Conservation (phyloP, 2,329 filamentous ascomycete species). For the Exophiala alcalophila region DNA sequence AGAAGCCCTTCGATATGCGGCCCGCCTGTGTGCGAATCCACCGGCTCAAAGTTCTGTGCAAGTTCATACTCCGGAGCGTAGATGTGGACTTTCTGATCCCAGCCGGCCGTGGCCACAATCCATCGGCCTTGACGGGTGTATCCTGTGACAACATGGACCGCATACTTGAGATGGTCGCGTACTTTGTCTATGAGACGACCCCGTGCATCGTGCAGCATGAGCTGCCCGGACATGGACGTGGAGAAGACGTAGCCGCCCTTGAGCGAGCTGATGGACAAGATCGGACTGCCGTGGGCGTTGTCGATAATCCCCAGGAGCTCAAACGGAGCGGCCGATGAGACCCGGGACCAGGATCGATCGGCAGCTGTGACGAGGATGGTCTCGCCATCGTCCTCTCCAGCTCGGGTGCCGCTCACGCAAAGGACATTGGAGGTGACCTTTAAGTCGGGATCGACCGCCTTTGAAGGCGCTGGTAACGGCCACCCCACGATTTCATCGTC, state of each 20-base stretch:
- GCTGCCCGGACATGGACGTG: slow-evolving; percentile 59
- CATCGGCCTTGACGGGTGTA: slow-evolving; percentile 21
- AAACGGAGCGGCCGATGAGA: slow-evolving; percentile 15
- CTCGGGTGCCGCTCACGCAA: slow-evolving; percentile 19
- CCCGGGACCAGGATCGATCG: slow-evolving; percentile 21
- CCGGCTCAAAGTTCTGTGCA: slow-evolving; percentile 16
- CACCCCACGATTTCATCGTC: slow-evolving; percentile 45
- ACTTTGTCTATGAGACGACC: slow-evolving; percentile 40
- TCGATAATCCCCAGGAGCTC: slow-evolving; percentile 1
- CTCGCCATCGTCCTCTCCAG: slow-evolving; percentile 4
- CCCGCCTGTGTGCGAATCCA: slow-evolving; percentile 2
- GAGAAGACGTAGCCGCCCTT: slow-evolving; percentile 48
- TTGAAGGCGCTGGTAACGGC: slow-evolving; percentile 39
- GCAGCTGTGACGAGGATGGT: slow-evolving; percentile 22
- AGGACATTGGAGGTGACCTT: slow-evolving; percentile 30
- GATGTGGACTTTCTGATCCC: slow-evolving; percentile 57
- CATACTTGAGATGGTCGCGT: slow-evolving; percentile 59
- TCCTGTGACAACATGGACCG: slow-evolving; percentile 46
- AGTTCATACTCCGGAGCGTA: slow-evolving; percentile 39
- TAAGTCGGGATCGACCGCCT: slow-evolving; percentile 23
- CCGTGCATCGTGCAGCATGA: slow-evolving; percentile 47
- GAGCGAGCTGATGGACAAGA: slow-evolving; percentile 51
- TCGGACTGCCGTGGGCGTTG: slow-evolving; percentile 39
- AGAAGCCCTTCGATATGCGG: slow-evolving; percentile 32
- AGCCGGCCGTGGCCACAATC: slow-evolving; percentile 55